These are phyloP conservation scores for Phytophthora sp. DNA, from an alignment of 352 stramenopile species.

Conservation along the genomic window DNA sequence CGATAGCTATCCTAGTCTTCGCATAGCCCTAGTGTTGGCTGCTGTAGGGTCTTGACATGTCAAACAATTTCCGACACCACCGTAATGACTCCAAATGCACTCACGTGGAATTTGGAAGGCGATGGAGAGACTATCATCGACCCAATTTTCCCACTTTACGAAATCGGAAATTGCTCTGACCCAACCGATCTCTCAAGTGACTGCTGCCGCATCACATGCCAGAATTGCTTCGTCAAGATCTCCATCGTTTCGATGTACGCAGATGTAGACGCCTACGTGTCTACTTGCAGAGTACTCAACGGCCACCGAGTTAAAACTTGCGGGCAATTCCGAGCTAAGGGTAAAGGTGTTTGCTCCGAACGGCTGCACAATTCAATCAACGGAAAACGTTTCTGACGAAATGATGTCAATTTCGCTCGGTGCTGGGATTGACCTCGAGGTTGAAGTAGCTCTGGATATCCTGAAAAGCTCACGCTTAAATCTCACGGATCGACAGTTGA, in stretches of 20 bases:
- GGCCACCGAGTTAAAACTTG: conserved; percentile 2
- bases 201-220: not conserved
- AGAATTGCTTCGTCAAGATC: not conserved
- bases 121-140: not conserved
- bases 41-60: too few relatives aligned
- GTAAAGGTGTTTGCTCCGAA: conserved; percentile 6
- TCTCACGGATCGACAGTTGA: not conserved
- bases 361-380: not conserved
- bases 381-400: not conserved
- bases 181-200: not conserved
- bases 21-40: too few relatives aligned
- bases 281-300: not conserved
- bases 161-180: not conserved
- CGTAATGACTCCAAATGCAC: not conserved
- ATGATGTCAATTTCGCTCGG: not conserved
- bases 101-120: not conserved
- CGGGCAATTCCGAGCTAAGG: not conserved
- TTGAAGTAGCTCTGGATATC: conserved; percentile 1
- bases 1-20: too few relatives aligned
- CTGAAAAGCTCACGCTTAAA: not conserved
- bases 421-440: not conserved
- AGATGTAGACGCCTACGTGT: not conserved
- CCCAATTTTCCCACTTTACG: not conserved
- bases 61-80: not conserved
- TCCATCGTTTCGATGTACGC: not conserved